These are phyloP conservation scores for Sclerotinia spermophila DNA, from an alignment of 2,329 filamentous ascomycete species.

Conservation along the genomic window DNA sequence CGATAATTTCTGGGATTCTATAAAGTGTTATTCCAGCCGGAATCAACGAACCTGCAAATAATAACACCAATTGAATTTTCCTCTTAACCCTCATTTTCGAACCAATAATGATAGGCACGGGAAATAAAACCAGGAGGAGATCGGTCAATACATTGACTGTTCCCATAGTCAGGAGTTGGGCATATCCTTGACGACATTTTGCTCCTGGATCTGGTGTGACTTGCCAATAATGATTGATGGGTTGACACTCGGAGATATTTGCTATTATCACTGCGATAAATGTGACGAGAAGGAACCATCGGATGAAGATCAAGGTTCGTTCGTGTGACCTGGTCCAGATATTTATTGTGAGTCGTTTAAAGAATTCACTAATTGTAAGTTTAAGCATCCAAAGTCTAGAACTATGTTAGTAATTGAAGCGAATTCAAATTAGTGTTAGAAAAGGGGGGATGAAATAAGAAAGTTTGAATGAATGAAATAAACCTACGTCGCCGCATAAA, in stretches of 20 bases:
- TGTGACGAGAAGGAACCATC: slow-evolving; percentile 71
- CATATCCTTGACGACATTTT: slow-evolving; percentile 80
- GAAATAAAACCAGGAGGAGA: slow-evolving; percentile 79
- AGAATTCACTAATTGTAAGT: slow-evolving; percentile 84
- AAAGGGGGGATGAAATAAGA: not conserved
- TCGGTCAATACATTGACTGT: slow-evolving; percentile 85
- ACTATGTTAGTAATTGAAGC: not conserved
- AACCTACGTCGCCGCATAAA: slow-evolving; percentile 82
- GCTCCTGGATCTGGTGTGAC: slow-evolving; percentile 82
- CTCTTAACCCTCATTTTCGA: slow-evolving; percentile 73
- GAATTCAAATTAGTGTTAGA: not conserved
- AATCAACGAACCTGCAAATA: slow-evolving; percentile 81
- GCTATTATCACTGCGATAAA: slow-evolving; percentile 78
- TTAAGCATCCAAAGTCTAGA: slow-evolving; percentile 87
- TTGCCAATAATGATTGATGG: slow-evolving; percentile 73
- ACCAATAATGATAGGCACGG: slow-evolving; percentile 79
- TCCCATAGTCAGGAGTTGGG: slow-evolving; percentile 87
- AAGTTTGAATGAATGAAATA: not conserved
- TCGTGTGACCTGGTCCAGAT: slow-evolving; percentile 80
- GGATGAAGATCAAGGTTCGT: slow-evolving; percentile 65
- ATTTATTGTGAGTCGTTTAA: slow-evolving; percentile 76
- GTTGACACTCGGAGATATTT: slow-evolving; percentile 78
- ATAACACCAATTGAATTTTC: slow-evolving; percentile 71
- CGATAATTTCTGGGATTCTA: slow-evolving; percentile 75
- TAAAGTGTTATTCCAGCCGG: slow-evolving; percentile 78